Evolutionary conservation across 2,329 filamentous ascomycete species (phyloP).

Genomic region (Exophiala spinifera): DNA sequence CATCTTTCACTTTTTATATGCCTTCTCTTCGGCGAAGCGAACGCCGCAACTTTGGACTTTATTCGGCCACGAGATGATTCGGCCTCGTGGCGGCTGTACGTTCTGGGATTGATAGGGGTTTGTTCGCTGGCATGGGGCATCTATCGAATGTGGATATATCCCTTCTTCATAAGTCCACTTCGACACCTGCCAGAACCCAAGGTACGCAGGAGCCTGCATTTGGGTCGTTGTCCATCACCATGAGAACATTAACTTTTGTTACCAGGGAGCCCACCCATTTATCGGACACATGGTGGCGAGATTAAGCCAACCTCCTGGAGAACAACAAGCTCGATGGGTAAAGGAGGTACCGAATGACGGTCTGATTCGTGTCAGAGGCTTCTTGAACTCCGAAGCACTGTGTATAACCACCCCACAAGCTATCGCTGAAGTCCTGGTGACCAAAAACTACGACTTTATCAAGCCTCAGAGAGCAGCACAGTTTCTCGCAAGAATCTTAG

Average conservation of each 20-base stretch:
- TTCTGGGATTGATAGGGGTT: not conserved
- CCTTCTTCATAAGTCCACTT: not conserved
- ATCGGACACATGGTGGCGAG: not conserved
- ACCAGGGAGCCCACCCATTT: not conserved
- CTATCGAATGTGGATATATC: constrained; percentile 1
- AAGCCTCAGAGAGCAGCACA: not conserved
- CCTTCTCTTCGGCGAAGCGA: too few species aligned
- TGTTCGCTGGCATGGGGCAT: not conserved
- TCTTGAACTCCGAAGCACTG: constrained; percentile 46
- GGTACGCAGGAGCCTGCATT: not conserved
- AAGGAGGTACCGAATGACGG: constrained; percentile 49
- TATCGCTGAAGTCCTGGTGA: constrained; percentile 42
- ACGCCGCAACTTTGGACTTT: not conserved
- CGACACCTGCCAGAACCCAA: not conserved
- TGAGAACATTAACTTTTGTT: not conserved
- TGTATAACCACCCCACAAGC: constrained; percentile 46
- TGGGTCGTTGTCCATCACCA: not conserved
- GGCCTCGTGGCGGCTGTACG: not conserved
- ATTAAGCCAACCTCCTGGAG: not conserved
- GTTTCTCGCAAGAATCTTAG: not conserved
- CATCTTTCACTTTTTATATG: too few species aligned
- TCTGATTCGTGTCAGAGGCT: constrained; percentile 45
- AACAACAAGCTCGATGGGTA: constrained; percentile 37
- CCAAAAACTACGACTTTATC: constrained; percentile 1
- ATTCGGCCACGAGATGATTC: not conserved